Base-by-base conservation (phyloP, 345 rosid species). In the Eucalyptus erythrocorys region DNA sequence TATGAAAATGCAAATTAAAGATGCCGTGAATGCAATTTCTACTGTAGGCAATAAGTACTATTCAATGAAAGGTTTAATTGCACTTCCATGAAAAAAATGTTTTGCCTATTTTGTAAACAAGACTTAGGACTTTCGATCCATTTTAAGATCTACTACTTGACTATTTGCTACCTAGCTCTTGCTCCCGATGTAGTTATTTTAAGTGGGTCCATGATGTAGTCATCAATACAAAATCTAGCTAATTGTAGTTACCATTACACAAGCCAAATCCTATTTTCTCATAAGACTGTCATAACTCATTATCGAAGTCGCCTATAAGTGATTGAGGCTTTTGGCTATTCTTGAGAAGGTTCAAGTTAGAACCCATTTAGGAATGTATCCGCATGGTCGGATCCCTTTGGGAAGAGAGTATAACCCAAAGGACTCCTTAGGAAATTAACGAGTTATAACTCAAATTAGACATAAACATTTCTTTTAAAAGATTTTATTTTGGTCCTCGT, bases 291-390 rank as follows among this genome's bases (percentile, higher is more conserved):
- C 45, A 19, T 34, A 37, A 2, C 27, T 71, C 81, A 71, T 71
- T 3, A 11, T 9, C 0, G 24, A 7, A 7, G 1, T 34, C 1
- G 1, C 14, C 6, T 10, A 71, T 37, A 37, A 21, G 13, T 76
- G 30, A 10, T 40, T 12, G 13, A 40, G 47, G 30, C 47, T 76
- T 76, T 76, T 40, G 8, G 30, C 30, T 40, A 76, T 37, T 40
- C 47, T 76, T 0, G 8, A 40, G 47, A 76, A 40, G 84, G 43
- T 40, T 19, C 30, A 22, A 76, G 8, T 76, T 12, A 0, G 5
- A 76, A 76, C 30, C 45, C 47, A 21, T 26, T 40, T 21, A 4
- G 5, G 8, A 76, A 21, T 10, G 47, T 37, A 10, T 76, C 3
- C 1, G 1, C 30, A 76, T 1, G 16, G 7, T 76, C 1, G 13